These are phyloP conservation scores for Paratinospora sagittata DNA, from an alignment of 164 flowering plant genomes.

Conservation along the genomic window DNA sequence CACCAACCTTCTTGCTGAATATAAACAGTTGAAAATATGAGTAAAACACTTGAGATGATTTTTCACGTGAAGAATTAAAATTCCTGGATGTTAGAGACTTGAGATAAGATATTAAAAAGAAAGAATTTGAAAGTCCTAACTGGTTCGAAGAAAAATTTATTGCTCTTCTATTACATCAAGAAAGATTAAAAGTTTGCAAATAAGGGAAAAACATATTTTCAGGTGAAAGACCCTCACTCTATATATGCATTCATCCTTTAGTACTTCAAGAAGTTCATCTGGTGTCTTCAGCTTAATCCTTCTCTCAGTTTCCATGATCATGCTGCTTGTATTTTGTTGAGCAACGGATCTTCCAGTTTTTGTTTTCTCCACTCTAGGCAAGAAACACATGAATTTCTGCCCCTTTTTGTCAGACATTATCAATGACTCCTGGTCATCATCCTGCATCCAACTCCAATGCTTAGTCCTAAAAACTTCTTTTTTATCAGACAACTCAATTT, in stretches of 20 bases:
- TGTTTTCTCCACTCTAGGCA: slow-evolving; percentile 74
- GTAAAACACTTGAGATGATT: background rate
- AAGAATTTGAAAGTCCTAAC: background rate
- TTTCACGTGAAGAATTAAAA: slow-evolving; percentile 2
- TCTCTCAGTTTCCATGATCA: slow-evolving; percentile 75
- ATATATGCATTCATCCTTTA: slow-evolving; percentile 65
- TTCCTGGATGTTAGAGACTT: background rate
- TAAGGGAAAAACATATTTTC: slow-evolving; percentile 5
- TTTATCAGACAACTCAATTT: too few relatives aligned
- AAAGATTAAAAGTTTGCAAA: background rate
- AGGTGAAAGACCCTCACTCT: slow-evolving; percentile 43
- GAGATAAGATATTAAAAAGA: background rate
- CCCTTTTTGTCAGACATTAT: slow-evolving; percentile 65
- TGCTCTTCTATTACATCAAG: background rate
- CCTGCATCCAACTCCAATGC: slow-evolving; percentile 38
- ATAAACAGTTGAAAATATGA: slow-evolving; percentile 11
- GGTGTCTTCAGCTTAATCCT: slow-evolving; percentile 70
- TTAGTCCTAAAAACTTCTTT: too few relatives aligned
- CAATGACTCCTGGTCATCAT: slow-evolving; percentile 77
- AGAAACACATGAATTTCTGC: slow-evolving; percentile 56
- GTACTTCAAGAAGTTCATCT: slow-evolving; percentile 81
- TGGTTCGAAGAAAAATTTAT: background rate
- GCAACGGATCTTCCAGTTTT: slow-evolving; percentile 37
- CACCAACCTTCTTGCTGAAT: slow-evolving; percentile 99
- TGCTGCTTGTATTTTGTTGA: slow-evolving; percentile 58